These are phyloP conservation scores for Jackrogersella minutella DNA, from an alignment of 495 filamentous ascomycete genomes.

Conservation along the genomic window DNA sequence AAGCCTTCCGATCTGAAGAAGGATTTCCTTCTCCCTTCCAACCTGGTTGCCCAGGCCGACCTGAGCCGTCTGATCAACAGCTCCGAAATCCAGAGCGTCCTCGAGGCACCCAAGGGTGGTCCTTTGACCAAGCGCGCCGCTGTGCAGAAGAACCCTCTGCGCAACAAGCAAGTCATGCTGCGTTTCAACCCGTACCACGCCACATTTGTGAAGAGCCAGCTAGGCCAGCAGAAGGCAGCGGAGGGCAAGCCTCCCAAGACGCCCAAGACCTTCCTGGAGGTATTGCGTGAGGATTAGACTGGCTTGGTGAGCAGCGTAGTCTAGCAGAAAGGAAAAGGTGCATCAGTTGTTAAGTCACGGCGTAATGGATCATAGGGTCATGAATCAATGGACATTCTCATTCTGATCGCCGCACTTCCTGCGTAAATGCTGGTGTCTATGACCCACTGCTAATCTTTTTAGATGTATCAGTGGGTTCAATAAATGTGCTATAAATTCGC, in stretches of 20 bases:
- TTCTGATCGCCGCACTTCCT: conserved; percentile 41
- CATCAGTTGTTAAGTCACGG: conserved; percentile 43
- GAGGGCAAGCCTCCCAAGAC: conserved; percentile 49
- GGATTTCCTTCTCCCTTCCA: conserved; percentile 94
- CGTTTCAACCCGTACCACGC: conserved; percentile 96
- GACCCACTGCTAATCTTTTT: background rate
- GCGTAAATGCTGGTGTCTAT: conserved; percentile 2
- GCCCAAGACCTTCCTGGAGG: conserved; percentile 48
- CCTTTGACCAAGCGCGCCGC: conserved; percentile 85
- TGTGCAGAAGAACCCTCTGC: conserved; percentile 98
- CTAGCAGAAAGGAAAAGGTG: conserved; percentile 33
- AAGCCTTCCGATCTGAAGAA: conserved; percentile 88
- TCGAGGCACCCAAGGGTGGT: conserved; percentile 87
- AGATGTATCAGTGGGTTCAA: background rate
- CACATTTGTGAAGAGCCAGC: conserved; percentile 76
- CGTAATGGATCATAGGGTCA: conserved; percentile 48
- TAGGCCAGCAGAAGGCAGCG: conserved; percentile 52
- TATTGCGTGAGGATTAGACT: conserved; percentile 54
- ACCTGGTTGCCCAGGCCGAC: conserved; percentile 88
- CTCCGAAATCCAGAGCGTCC: conserved; percentile 94
- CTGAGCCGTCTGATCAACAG: conserved; percentile 97
- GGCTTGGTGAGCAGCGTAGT: conserved; percentile 49
- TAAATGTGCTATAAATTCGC: background rate
- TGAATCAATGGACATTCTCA: conserved; percentile 48
- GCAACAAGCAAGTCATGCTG: conserved; percentile 96